Evolutionary conservation across 139 green algal species (phyloP).

Genomic region (Coccomyxa sp.): DNA sequence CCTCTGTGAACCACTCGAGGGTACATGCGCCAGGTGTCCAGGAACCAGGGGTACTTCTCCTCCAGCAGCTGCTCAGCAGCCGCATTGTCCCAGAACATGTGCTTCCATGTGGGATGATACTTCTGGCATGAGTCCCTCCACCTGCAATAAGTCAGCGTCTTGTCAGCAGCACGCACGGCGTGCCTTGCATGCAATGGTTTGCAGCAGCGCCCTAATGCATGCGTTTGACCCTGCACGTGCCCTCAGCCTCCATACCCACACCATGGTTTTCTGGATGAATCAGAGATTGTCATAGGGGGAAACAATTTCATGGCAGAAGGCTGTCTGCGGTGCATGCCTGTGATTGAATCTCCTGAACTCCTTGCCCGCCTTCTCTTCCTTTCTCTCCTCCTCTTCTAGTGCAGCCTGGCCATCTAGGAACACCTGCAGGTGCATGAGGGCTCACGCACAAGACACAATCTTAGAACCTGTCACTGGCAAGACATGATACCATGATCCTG

Average conservation of each 20-base stretch:
- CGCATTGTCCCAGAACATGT: constrained; percentile 31
- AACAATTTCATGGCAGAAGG: too few relatives aligned
- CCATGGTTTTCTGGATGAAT: too few relatives aligned
- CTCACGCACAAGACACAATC: too few relatives aligned
- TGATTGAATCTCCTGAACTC: not conserved
- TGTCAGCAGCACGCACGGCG: not conserved
- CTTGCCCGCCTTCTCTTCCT: not conserved
- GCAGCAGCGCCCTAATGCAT: not conserved
- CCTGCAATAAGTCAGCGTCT: too few relatives aligned
- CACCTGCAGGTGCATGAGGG: constrained; percentile 8
- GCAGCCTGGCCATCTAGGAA: constrained; percentile 23
- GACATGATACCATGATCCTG: not conserved
- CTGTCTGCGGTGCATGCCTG: not conserved
- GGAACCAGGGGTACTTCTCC: constrained; percentile 34
- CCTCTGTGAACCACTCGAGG: constrained; percentile 15
- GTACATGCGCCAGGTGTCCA: constrained; percentile 17
- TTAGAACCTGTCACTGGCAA: too few relatives aligned
- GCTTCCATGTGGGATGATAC: constrained; percentile 27
- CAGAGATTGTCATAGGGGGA: too few relatives aligned
- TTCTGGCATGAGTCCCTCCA: constrained; percentile 15
- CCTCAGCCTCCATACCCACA: constrained; percentile 4
- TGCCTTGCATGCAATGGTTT: not conserved
- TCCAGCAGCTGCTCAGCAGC: constrained; percentile 21
- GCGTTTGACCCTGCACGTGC: not conserved
- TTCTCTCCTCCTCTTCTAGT: constrained; percentile 4